Conservation (phyloP, 2,329 filamentous ascomycete genomes). For the Fusarium chaquense region DNA sequence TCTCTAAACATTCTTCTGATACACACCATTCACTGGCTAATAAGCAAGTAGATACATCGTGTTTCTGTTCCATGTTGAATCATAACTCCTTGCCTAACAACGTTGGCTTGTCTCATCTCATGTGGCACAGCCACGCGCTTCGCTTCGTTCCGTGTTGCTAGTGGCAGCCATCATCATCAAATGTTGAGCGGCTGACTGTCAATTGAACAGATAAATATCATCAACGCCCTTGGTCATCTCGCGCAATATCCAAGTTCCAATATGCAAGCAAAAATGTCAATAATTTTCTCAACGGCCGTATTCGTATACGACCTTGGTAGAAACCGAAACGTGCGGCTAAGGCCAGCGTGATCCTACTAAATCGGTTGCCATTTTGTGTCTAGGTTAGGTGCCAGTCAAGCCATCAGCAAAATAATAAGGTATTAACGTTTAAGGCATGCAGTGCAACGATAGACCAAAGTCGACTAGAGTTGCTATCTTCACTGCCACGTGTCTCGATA, state of each 20-base stretch:
- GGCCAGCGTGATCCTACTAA: background rate
- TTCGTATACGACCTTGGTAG: background rate
- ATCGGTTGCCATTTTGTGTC: background rate
- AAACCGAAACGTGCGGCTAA: background rate
- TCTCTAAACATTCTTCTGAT: background rate
- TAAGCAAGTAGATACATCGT: background rate
- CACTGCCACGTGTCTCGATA: background rate
- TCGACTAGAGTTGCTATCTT: background rate
- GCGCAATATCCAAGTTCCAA: background rate
- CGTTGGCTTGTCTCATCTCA: background rate
- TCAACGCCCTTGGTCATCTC: background rate
- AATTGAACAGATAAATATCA: background rate
- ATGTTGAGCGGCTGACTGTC: conserved; percentile 20
- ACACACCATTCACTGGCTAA: background rate
- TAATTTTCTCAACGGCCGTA: background rate
- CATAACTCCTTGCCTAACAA: background rate
- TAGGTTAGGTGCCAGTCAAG: background rate
- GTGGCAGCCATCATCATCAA: conserved; percentile 7
- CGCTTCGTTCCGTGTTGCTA: conserved; percentile 24
- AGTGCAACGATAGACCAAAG: background rate
- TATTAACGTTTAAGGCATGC: background rate
- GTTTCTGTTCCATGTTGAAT: background rate
- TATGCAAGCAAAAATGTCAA: background rate
- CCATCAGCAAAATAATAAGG: background rate
- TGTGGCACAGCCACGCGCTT: conserved; percentile 31